Base-by-base conservation (phyloP, 106 monocot species). In the Hemerocallis citrina region DNA sequence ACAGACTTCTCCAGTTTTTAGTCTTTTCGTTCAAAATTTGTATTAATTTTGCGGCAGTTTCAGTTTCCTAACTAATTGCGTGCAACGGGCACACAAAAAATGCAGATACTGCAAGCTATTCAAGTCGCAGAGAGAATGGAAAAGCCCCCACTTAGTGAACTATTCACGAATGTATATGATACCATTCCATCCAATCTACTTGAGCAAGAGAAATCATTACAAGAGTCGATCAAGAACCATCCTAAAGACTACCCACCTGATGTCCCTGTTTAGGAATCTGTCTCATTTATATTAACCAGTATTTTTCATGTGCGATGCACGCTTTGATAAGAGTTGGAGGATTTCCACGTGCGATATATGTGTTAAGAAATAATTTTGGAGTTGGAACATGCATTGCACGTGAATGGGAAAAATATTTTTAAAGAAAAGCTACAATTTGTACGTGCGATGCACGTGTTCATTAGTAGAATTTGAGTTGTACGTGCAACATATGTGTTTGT, bases 101-200 rank as follows among this genome's bases (percentile, higher is more conserved):
- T 74, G 59, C 75, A 93, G 92, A 19, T 93, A 50, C 36, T 93
- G 50, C 74, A 74, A 38, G 88, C 84, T 15, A 84, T 93, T 61
- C 92, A 88, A 65, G 61, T 57, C 33, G 88, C 92, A 32, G 92
- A 93, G 61, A 84, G 76, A 69, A 34, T 27, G 47, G 71, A 81
- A 7, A 88, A 93, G 28, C 88, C 88, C 1, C 62, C 73, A 0
- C 61, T 93, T 4, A 25, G 52, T 32, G 88, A 84, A 29, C 59
- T 93, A 39, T 88, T 93, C 73, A 93, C 75, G 0, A 88, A 93
- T 74, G 92, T 93, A 25, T 93, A 88, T 67, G 92, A 93, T 64
- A 30, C 31, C 34, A 31, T 74, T 71, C 84, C 92, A 54, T 34
- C 63, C 4, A 93, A 93, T 52, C 79, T 88, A 22, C 16, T 20